phyloP scores from a whole-genome alignment of 306 rosid genomes.

The Prunus mongolica region DNA sequence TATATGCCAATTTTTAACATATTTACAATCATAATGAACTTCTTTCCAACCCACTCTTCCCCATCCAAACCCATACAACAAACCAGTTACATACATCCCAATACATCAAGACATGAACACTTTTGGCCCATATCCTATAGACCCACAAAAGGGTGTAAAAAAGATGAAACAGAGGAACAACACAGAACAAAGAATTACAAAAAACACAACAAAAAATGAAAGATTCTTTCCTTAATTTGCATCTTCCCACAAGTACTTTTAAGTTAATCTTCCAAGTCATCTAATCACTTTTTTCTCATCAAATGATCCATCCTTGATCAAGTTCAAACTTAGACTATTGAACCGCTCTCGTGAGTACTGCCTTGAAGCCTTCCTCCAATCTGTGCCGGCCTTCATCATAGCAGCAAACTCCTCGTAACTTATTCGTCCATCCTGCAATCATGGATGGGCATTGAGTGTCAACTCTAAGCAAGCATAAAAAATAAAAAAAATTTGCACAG shows the following conservation, averaged over 20 bases:
- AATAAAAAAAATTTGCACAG: not conserved
- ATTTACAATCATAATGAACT: conserved; percentile 54
- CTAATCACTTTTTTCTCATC: conserved; percentile 31
- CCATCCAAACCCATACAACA: conserved; percentile 28
- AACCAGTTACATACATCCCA: conserved; percentile 19
- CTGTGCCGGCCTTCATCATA: conserved; percentile 98
- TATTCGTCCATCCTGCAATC: conserved; percentile 78
- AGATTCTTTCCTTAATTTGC: conserved; percentile 21
- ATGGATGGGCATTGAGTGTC: conserved; percentile 3
- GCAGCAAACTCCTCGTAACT: conserved; percentile 80
- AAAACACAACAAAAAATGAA: conserved; percentile 16
- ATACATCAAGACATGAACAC: conserved; percentile 28
- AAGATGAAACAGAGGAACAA: not conserved
- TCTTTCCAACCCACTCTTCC: conserved; percentile 24
- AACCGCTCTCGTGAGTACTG: conserved; percentile 95
- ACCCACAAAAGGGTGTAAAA: conserved; percentile 28
- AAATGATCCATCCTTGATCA: conserved; percentile 79
- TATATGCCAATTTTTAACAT: conserved; percentile 23
- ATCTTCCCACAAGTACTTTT: conserved; percentile 20
- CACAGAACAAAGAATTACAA: not conserved
- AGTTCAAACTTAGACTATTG: conserved; percentile 61
- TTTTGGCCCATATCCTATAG: conserved; percentile 27
- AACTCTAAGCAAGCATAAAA: conserved; percentile 3
- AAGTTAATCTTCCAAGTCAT: conserved; percentile 17
- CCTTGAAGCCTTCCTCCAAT: conserved; percentile 98